These are phyloP conservation scores for Alternaria sp. DNA, from an alignment of 2,329 filamentous ascomycete genomes.

Conservation along the genomic window DNA sequence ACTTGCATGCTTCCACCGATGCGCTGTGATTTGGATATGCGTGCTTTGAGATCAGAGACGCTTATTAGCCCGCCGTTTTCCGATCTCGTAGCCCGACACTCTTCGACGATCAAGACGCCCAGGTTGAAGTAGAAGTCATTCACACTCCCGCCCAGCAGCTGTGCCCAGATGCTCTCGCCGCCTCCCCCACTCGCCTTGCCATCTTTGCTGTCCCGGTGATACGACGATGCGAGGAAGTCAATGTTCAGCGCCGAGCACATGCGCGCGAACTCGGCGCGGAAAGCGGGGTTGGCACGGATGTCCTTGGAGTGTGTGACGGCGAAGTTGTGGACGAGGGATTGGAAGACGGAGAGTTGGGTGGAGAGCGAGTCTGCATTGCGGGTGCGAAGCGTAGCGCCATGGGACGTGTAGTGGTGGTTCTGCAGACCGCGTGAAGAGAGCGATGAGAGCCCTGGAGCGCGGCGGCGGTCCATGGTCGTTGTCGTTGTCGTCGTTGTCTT, in stretches of 20 bases:
- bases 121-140: slow-evolving; percentile 99
- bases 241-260: slow-evolving; percentile 99
- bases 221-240: slow-evolving; percentile 77
- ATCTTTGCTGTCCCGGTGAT: slow-evolving; percentile 59
- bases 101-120: slow-evolving; percentile 92
- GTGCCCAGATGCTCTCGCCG: slow-evolving; percentile 83
- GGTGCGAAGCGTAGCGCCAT: slow-evolving; percentile 86
- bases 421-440: slow-evolving; percentile 68
- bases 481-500: neutral
- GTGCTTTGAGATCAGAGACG: slow-evolving; percentile 79
- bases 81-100: slow-evolving; percentile 83
- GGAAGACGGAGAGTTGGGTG: slow-evolving; percentile 95
- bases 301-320: slow-evolving; percentile 93
- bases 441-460: slow-evolving; percentile 88
- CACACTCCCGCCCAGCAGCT: slow-evolving; percentile 88
- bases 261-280: slow-evolving; percentile 95
- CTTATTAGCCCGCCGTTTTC: slow-evolving; percentile 95
- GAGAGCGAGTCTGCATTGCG: slow-evolving; percentile 86
- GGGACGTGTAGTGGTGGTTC: slow-evolving; percentile 87
- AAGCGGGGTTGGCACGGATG: slow-evolving; percentile 93
- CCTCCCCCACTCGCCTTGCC: slow-evolving; percentile 60
- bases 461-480: slow-evolving; percentile 62
- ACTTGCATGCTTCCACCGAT: slow-evolving; percentile 78
- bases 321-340: slow-evolving; percentile 93
- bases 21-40: slow-evolving; percentile 72